Evolutionary conservation across 176 grass and related monocot genomes (phyloP), one percentile per base, ranked within the genome.

Genomic region (Triticum monococcum): DNA sequence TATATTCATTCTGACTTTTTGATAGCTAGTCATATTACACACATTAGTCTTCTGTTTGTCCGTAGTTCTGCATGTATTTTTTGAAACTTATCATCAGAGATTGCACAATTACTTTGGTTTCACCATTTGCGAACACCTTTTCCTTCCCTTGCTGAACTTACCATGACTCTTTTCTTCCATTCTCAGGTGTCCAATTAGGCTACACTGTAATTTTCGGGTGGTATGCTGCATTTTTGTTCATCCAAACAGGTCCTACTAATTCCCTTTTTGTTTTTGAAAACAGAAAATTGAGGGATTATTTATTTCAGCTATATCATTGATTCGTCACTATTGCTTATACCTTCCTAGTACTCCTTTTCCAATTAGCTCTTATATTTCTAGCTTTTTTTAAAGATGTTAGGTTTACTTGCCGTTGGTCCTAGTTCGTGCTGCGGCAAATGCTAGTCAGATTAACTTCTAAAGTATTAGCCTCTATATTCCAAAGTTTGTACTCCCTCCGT

Each of bases 191-290:
- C 68, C 96, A 98, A 71, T 84, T 98, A 89, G 90, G 96, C 65
- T 98, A 98, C 89, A 98, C 96, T 64, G 84, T 98, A 64, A 85
- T 92, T 68, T 98, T 98, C 88, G 96, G 96, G 73, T 98, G 96
- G 96, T 98, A 95, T 61, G 93, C 93, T 50, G 80, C 93, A 80
- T 98, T 98, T 92, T 84, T 98, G 35, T 98, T 95, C 84, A 30
- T 30, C 28, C 28, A 30, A 69, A 98, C 96, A 94, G 96, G 96
- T 98, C 9, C 79, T 8, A 30, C 64, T 75, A 65, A 79, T 82
- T 80, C 64, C 20, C 61, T 80, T 79, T 61, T 75, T 75, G 5
- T 75, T 37, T 17, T 22, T 54, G 17, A 33, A 48, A 82, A 32
- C 28, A 23, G 7, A 24, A 72, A 26, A 35, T 67, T 59, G 28